Evolutionary conservation across 1,284 basidiomycete species (phyloP).

Genomic region (Apiotrichum montevideense): DNA sequence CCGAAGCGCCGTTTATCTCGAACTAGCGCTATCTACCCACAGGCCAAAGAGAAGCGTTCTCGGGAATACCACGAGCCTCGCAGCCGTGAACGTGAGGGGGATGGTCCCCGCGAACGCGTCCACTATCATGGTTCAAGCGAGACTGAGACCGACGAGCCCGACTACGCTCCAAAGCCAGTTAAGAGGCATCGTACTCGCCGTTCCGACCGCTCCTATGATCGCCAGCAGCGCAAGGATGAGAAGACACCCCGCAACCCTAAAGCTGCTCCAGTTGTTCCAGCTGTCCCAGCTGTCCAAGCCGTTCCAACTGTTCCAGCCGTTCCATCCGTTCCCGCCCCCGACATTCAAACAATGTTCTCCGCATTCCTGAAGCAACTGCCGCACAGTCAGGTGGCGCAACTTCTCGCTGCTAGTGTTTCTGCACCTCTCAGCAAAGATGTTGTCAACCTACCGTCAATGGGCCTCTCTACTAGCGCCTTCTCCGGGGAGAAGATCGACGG

Average conservation of each 20-base stretch:
- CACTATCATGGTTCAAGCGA: neutral
- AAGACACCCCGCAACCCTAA: neutral
- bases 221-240: neutral
- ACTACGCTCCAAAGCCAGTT: neutral
- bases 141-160: neutral
- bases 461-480: neutral
- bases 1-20: neutral
- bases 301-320: too few relatives aligned
- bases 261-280: neutral
- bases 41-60: neutral
- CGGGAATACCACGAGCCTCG: neutral
- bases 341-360: neutral
- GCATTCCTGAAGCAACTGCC: neutral
- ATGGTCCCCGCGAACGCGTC: neutral
- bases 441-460: neutral
- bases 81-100: neutral
- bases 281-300: too few relatives aligned
- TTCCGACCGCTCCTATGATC: neutral
- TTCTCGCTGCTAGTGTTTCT: neutral
- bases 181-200: neutral
- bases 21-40: neutral
- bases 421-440: neutral
- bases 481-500: neutral
- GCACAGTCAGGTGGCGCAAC: neutral
- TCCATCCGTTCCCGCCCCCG: neutral